Evolutionary conservation across 768 basidiomycete genomes (phyloP).

Genomic region (Tylopilus rubrobrunneus): DNA sequence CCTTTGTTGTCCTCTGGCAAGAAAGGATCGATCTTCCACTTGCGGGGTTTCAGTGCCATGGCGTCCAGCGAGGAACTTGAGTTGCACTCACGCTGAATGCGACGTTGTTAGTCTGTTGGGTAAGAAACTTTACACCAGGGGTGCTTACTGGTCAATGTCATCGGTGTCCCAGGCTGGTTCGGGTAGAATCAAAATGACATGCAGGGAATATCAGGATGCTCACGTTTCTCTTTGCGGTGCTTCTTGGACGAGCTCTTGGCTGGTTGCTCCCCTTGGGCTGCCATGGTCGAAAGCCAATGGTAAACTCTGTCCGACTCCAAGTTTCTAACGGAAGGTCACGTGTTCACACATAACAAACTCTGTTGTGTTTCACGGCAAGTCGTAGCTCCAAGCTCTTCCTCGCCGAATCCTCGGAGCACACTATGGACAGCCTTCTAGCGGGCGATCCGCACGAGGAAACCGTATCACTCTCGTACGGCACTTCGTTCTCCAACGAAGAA

Average conservation of each 20-base stretch:
- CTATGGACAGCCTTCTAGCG: conserved; percentile 50
- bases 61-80: background rate
- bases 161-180: conserved; percentile 94
- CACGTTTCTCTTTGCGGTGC: conserved; percentile 94
- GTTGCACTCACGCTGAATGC: conserved; percentile 40
- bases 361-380: background rate
- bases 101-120: background rate
- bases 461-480: conserved; percentile 47
- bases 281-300: conserved; percentile 13
- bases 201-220: conserved; percentile 27
- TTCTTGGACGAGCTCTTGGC: conserved; percentile 79
- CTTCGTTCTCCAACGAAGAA: conserved; percentile 56
- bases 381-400: background rate
- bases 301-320: no score
- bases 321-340: conserved; percentile 12
- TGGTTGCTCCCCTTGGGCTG: conserved; percentile 29
- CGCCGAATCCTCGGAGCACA: background rate
- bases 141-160: conserved; percentile 95
- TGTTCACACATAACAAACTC: background rate
- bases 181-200: conserved; percentile 14
- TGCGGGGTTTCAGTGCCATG: conserved; percentile 11
- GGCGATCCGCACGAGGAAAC: conserved; percentile 30
- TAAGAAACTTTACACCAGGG: conserved; percentile 1
- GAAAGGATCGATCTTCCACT: conserved; percentile 93
- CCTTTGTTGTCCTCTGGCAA: conserved; percentile 68